Evolutionary conservation across 805 yeast species (phyloP).

Genomic region (Candida pini): DNA sequence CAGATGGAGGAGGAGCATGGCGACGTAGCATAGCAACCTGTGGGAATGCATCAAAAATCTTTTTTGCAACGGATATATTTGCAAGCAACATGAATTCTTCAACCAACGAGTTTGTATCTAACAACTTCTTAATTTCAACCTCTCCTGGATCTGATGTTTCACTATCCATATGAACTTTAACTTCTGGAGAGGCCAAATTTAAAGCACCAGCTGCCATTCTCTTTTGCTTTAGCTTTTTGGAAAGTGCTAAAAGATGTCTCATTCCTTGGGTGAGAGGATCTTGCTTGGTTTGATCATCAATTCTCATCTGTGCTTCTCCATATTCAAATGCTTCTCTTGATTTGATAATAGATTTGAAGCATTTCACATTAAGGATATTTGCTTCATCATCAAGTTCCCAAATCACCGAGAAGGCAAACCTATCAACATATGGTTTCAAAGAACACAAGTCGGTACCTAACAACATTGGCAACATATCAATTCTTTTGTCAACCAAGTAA

Average conservation of each 20-base stretch:
- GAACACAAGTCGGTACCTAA: constrained; percentile 96
- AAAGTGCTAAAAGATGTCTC: constrained; percentile 73
- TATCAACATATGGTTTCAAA: constrained; percentile 87
- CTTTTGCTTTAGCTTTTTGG: constrained; percentile 77
- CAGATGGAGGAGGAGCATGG: constrained; percentile 95
- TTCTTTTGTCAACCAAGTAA: constrained; percentile 94
- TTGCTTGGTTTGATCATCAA: constrained; percentile 67
- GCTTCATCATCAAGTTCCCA: constrained; percentile 94
- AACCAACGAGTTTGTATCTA: constrained; percentile 91
- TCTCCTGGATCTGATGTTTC: constrained; percentile 96
- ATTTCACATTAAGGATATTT: constrained; percentile 71
- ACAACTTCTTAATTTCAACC: constrained; percentile 81
- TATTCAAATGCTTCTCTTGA: constrained; percentile 94
- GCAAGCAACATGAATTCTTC: constrained; percentile 99
- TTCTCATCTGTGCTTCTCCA: constrained; percentile 85
- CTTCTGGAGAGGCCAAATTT: constrained; percentile 96
- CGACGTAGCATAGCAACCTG: constrained; percentile 98
- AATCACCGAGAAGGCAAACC: constrained; percentile 90
- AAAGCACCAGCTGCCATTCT: constrained; percentile 94
- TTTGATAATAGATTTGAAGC: constrained; percentile 80
- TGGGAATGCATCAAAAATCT: constrained; percentile 88
- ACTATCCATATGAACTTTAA: constrained; percentile 92
- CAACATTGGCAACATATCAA: constrained; percentile 95
- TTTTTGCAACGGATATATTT: constrained; percentile 90
- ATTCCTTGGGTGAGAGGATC: constrained; percentile 89